Percentiles rank a stretch among this genome's conserved stretches.
Evolutionary conservation across 2,329 filamentous ascomycete species (phyloP).

Genomic region (Rhexocercosporidium sp.): DNA sequence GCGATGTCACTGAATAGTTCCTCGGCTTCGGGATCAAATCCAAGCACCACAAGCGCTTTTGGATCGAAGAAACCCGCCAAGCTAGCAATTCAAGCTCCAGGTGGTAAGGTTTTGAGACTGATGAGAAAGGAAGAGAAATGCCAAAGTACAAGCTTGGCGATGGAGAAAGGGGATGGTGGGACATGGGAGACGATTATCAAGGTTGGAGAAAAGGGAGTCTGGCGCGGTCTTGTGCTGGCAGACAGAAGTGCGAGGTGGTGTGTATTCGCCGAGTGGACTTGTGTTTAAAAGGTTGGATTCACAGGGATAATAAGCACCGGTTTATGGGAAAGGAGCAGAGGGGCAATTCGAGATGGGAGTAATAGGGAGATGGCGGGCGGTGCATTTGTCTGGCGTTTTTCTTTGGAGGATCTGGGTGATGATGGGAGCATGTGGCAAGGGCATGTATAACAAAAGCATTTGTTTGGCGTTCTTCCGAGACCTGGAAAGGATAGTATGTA

Average conservation of each 20-base stretch:
- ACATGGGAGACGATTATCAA: slow-evolving; percentile 93
- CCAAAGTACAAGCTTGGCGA: slow-evolving; percentile 42
- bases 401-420: not conserved
- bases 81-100: slow-evolving; percentile 90
- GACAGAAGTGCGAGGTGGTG: slow-evolving; percentile 87
- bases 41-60: slow-evolving; percentile 56
- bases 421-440: not conserved
- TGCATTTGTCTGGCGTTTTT: slow-evolving; percentile 5
- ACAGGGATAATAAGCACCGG: not conserved
- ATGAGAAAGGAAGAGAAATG: slow-evolving; percentile 76
- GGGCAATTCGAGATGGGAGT: not conserved
- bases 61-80: slow-evolving; percentile 86
- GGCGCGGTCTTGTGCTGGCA: slow-evolving; percentile 81
- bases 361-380: not conserved
- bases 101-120: slow-evolving; percentile 89
- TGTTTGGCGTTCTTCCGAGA: slow-evolving; percentile 18
- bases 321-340: not conserved
- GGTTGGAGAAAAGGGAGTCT: slow-evolving; percentile 80
- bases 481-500: slow-evolving; percentile 11
- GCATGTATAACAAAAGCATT: slow-evolving; percentile 18
- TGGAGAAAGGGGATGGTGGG: slow-evolving; percentile 72
- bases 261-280: slow-evolving; percentile 84
- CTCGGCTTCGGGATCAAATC: slow-evolving; percentile 61
- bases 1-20: slow-evolving; percentile 69
- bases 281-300: slow-evolving; percentile 33